Conservation (phyloP, 257 asterid species). For the Lantana camara region DNA sequence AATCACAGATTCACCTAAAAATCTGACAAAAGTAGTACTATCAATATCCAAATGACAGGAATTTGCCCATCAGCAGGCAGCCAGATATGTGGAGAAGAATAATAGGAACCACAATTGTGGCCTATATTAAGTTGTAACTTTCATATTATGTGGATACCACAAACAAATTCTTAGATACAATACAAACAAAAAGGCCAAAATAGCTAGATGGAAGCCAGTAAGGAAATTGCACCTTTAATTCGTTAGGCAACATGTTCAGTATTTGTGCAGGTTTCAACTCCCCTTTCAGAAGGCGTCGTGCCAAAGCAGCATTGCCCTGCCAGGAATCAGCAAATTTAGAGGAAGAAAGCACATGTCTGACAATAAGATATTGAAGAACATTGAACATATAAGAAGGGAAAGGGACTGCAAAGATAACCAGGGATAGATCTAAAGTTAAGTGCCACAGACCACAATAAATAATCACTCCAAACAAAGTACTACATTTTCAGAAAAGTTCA, state of each 20-base stretch:
- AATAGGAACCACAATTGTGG: neutral
- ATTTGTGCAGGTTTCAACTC: conserved; percentile 82
- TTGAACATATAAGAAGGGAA: conserved; percentile 10
- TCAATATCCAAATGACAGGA: neutral
- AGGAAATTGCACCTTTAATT: conserved; percentile 64
- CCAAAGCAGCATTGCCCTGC: conserved; percentile 58
- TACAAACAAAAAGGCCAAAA: neutral
- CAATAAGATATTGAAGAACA: conserved; percentile 13
- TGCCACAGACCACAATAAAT: neutral
- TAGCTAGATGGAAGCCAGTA: neutral
- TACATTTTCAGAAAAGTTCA: too few species aligned
- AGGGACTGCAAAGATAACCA: too few species aligned
- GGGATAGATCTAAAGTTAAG: too few species aligned
- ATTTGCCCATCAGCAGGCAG: conserved; percentile 3
- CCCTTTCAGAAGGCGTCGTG: conserved; percentile 65
- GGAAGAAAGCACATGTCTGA: neutral
- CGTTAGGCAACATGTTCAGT: conserved; percentile 68
- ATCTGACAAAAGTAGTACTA: conserved; percentile 11
- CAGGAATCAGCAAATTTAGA: conserved; percentile 28
- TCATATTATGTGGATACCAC: conserved; percentile 10
- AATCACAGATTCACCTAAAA: neutral
- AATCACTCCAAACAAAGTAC: conserved; percentile 19
- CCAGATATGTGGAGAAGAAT: neutral
- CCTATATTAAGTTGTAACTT: conserved; percentile 18
- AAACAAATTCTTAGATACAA: neutral